Evolutionary conservation across 495 filamentous ascomycete species (phyloP).

Genomic region (Tuber umbilicatum): DNA sequence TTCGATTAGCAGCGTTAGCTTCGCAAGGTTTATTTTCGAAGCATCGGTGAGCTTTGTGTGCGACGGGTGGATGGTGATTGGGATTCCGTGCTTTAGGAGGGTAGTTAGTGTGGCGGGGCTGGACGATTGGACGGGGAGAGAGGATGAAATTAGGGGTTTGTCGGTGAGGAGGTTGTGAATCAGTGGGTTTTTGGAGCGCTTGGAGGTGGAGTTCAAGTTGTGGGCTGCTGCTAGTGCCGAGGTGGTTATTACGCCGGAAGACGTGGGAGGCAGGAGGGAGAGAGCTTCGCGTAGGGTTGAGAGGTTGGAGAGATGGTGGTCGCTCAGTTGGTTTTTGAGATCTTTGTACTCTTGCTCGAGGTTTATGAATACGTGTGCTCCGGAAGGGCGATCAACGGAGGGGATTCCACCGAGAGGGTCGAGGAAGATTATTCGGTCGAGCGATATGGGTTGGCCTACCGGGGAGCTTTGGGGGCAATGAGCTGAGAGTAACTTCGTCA

Average conservation of each 20-base stretch:
- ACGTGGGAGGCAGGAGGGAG: conserved; percentile 71
- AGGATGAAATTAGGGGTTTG: conserved; percentile 84
- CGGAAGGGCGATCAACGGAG: conserved; percentile 56
- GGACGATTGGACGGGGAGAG: conserved; percentile 60
- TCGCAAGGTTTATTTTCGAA: conserved; percentile 64
- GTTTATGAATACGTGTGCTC: conserved; percentile 86
- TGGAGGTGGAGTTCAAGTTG: conserved; percentile 58
- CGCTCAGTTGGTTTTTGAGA: conserved; percentile 56
- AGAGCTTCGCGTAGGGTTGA: conserved; percentile 60
- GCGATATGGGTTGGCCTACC: conserved; percentile 44
- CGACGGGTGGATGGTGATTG: conserved; percentile 72
- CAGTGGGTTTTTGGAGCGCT: conserved; percentile 72
- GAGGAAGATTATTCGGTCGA: conserved; percentile 83
- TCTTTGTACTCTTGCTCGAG: conserved; percentile 78
- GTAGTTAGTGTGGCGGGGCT: conserved; percentile 54
- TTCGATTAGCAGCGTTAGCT: conserved; percentile 80
- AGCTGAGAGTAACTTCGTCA: conserved; percentile 58
- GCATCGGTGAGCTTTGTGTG: conserved; percentile 62
- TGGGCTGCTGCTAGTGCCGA: conserved; percentile 66
- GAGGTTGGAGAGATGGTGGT: conserved; percentile 64
- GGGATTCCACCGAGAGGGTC: conserved; percentile 87
- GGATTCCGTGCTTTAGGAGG: conserved; percentile 85
- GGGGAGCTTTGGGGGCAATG: conserved; percentile 40
- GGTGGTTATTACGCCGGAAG: conserved; percentile 81
- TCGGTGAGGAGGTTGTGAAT: conserved; percentile 97